Percentiles rank a stretch among this genome's conserved stretches.
Evolutionary conservation across 169 alveolate species (phyloP).

Genomic region (Babesia divergens): DNA sequence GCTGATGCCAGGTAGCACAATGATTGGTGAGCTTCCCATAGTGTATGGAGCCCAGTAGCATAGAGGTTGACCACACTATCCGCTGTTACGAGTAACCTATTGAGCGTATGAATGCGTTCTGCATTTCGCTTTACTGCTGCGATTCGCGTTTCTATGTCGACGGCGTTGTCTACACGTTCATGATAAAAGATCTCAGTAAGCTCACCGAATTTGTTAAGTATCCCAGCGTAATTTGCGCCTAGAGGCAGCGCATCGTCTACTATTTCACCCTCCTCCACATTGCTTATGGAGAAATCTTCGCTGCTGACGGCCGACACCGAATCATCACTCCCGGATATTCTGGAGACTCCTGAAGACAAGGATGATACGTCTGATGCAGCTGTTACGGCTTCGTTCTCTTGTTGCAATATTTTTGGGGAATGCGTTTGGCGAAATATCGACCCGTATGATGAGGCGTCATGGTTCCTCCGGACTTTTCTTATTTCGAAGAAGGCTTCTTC

Average conservation of each 20-base stretch:
- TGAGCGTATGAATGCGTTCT: not conserved
- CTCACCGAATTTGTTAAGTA: not conserved
- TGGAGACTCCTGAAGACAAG: not conserved
- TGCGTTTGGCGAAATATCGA: not conserved
- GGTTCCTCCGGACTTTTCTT: not conserved
- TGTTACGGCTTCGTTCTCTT: not conserved
- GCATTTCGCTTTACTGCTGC: not conserved
- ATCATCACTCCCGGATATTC: not conserved
- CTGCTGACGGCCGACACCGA: slow-evolving; percentile 30
- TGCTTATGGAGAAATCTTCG: not conserved
- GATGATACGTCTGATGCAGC: not conserved
- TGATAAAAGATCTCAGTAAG: not conserved
- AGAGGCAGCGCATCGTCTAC: not conserved
- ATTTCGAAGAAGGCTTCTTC: not conserved
- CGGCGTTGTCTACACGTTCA: not conserved
- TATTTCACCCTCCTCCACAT: slow-evolving; percentile 29
- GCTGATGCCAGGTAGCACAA: not conserved
- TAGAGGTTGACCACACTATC: not conserved
- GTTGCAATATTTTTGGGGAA: not conserved
- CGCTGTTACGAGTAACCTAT: not conserved
- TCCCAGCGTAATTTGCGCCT: not conserved
- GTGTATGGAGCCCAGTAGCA: not conserved
- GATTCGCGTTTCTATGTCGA: not conserved
- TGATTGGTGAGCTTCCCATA: not conserved
- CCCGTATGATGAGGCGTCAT: too few relatives aligned